Percentiles rank a stretch among this genome's conserved stretches.
These are phyloP conservation scores for Harringtonia aguacate DNA, from an alignment of 2,329 filamentous ascomycete genomes.

Conservation along the genomic window DNA sequence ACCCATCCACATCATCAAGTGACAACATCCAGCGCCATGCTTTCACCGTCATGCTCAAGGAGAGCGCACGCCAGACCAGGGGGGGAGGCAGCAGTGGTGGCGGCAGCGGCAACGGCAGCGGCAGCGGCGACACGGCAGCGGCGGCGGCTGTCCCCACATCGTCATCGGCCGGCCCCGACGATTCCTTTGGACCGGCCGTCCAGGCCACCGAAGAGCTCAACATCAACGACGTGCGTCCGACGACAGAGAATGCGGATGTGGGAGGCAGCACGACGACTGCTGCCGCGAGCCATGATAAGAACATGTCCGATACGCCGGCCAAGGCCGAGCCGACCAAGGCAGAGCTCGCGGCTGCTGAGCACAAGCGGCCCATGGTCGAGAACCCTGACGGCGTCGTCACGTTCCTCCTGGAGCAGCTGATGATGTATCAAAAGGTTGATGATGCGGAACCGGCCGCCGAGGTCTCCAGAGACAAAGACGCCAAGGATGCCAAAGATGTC, in stretches of 20 bases:
- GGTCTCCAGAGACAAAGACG: not conserved
- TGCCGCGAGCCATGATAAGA: not conserved
- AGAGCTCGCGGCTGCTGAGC: constrained; percentile 42
- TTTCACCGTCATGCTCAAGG: constrained; percentile 6
- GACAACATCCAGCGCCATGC: not conserved
- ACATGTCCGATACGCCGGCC: constrained; percentile 42
- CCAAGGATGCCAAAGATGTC: constrained; percentile 2
- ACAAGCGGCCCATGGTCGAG: constrained; percentile 77
- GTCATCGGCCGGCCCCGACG: too few species aligned
- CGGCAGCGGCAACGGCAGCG: too few species aligned
- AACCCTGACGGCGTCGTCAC: constrained; percentile 92
- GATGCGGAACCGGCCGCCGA: constrained; percentile 53
- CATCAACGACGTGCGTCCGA: constrained; percentile 44
- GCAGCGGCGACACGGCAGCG: not conserved
- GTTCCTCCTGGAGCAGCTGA: constrained; percentile 82
- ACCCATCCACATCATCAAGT: constrained; percentile 20
- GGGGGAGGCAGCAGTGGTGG: too few species aligned
- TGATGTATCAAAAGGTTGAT: constrained; percentile 86
- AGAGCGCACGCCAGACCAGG: not conserved
- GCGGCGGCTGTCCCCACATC: constrained; percentile 16
- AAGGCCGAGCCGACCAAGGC: constrained; percentile 55
- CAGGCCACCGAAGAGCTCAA: constrained; percentile 34
- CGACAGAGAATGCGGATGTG: constrained; percentile 35
- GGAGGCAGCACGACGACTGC: not conserved
- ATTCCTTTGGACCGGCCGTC: constrained; percentile 31